Conservation (phyloP, 73 alveolate species). For the Tetrahymena elliotti region DNA sequence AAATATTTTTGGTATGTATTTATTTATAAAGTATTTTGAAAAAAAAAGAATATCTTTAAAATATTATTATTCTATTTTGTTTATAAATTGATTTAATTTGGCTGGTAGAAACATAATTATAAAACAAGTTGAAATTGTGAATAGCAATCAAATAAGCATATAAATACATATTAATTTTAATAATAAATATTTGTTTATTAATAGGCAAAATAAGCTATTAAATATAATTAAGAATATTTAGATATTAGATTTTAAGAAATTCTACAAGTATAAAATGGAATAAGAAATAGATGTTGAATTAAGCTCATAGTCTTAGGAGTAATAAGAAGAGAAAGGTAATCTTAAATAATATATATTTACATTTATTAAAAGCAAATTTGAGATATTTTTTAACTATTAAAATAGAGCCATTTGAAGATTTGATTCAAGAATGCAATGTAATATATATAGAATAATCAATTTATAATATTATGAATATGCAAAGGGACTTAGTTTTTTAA, state of each 20-base stretch:
- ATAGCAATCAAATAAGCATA: neutral
- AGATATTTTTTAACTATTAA: neutral
- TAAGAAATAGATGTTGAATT: neutral
- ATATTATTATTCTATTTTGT: no score
- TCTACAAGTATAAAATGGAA: neutral
- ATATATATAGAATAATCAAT: neutral
- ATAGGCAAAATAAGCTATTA: neutral
- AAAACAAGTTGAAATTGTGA: neutral
- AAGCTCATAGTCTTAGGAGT: neutral
- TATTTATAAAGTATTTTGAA: no score
- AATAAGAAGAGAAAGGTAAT: neutral
- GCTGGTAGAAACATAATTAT: neutral
- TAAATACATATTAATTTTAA: neutral
- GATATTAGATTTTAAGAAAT: neutral
- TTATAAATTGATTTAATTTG: neutral
- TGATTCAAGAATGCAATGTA: neutral
- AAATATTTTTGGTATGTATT: no score
- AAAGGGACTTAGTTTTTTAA: neutral
- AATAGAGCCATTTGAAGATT: neutral
- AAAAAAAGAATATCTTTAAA: no score
- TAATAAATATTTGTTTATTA: neutral
- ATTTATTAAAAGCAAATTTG: neutral
- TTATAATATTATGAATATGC: neutral
- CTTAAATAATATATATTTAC: neutral
- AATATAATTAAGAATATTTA: neutral